Evolutionary conservation across 148 eudicot species (phyloP), one percentile per base, ranked within the genome.

Genomic region (Fagopyrum tataricum): DNA sequence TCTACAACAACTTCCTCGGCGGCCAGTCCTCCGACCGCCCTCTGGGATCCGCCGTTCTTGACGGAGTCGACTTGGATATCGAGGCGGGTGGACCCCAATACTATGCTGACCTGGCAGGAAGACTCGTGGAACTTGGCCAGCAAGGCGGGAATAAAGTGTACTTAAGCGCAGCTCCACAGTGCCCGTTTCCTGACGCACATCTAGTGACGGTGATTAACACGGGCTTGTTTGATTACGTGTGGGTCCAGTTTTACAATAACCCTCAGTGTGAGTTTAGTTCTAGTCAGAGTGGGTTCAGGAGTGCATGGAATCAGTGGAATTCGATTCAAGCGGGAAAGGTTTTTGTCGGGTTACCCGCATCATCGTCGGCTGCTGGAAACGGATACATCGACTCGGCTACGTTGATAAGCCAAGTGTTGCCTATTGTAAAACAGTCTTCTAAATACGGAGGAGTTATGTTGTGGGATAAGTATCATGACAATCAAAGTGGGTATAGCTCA

Each of bases 201-300:
- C 74, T 77, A 18, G 53, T 44, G n/a, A 59, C 48, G 10, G 82
- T 73, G 12, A 72, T 79, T 20, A 56, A 18, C 24, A 75, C 77
- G 12, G 83, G 78, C 6, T 39, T 77, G 24, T 72, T 83, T 6
- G 83, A 83, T 64, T 75, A 53, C 52, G 85, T 83, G 0, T 77
- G 78, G 81, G 26, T 80, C 18, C 81, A 83, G 13, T 83, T 80
- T 7, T 80, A 80, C 75, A 80, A 80, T 75, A 78, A 83, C 56
- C 72, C 61, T 0, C 44, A 18, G 12, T 77, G 82, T 52, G 78
- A n/a, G 78, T 37, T 49, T 6, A 31, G 4, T 23, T n/a, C 13
- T 31, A 6, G 58, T 66, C 12, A 17, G 10, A 8, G 37, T 14
- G 42, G 40, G 5, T 70, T 73, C 47, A 70, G 41, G 47, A 41